Evolutionary conservation across 768 basidiomycete species (phyloP), one percentile per base, ranked within the genome.

Genomic region (Albatrellus ellisii): DNA sequence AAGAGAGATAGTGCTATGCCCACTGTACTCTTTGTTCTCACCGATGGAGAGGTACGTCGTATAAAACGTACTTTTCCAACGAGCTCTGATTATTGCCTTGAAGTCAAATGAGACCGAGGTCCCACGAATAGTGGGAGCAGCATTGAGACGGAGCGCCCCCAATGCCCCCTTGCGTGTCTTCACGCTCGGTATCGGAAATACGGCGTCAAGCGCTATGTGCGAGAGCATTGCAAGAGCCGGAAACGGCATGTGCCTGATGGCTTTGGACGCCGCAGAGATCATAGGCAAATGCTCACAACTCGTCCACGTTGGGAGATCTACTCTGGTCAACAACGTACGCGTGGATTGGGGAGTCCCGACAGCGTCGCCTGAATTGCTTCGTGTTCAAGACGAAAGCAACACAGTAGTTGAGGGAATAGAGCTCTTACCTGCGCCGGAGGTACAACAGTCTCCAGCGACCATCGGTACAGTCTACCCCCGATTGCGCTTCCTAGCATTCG

Each of bases 211-310:
- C 3, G 69, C 62, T 0, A 61, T 71, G 49, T 73, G 72, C 48
- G 64, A 72, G 46, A 56, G 65, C 3, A 68, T 80, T n/a, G 75
- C 78, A 0, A 54, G 60, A 14, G 62, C 61, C 1, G 78, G 79
- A 2, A 62, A 69, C 8, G 79, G 78, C 12, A 58, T 62, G 21
- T 67, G 54, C 38, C 55, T 73, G 0, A 68, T 70, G 42, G 70
- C 76, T 4, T 53, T 60, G 6, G 54, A 62, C 3, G 54, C 62
- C 8, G 72, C 73, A 40, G 59, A 60, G 15, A 72, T 78, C 14
- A 44, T 61, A 3, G 65, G 54, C 4, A 76, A 75, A 51, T 70
- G 69, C 38, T 60, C 69, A 1, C 57, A 58, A 6, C 61, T 79
- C 7, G 57, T 80, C 38, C 63, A 63, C 9, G 75, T 72, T 4